Base-by-base conservation (phyloP, 257 asterid genomes). In the Nicotiana benthamiana region DNA sequence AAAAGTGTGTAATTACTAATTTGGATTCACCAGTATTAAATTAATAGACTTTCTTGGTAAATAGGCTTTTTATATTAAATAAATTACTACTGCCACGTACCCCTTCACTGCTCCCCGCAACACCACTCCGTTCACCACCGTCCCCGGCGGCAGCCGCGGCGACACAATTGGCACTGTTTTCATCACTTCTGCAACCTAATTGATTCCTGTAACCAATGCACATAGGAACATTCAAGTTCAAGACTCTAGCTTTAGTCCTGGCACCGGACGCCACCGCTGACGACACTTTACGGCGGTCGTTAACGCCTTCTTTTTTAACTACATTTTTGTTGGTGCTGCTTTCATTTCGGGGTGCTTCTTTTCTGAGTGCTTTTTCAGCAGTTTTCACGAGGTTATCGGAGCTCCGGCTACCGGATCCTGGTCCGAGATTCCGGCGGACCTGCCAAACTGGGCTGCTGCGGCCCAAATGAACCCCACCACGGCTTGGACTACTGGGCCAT, bases 391-490 rank as follows among this genome's bases (percentile, higher is more conserved):
- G 63, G 30, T 64, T 27, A 18, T 84, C 93, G 7, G 84, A 36
- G 80, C 51, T 80, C 83, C 91, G 85, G 48, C 79, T 84, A 15
- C 43, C 56, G 27, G 80, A 43, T 36, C 70, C 80, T 40, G 77
- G n/a, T 36, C 40, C 74, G 5, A 66, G 2, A 57, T 81, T 54
- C 72, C 97, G 99, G 75, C 94, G 96, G 61, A 88, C 90, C 82
- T 95, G 92, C 97, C 98, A 92, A 9, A 95, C 97, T 0, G 98
- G 97, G 51, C 97, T 95, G 85, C 80, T 88, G 48, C 97, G 87
- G 3, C 99, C 99, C 81, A 95, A 78, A 84, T 92, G 94, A 75
- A 95, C 96, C 3, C 99, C 96, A 54, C 65, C 85, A 52, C 99
- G 88, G 79, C 74, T 82, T 4, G 98, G 98, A 80, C 99, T 95